phyloP scores from a whole-genome alignment of 1,284 basidiomycete genomes.

The Melampsora americana region DNA sequence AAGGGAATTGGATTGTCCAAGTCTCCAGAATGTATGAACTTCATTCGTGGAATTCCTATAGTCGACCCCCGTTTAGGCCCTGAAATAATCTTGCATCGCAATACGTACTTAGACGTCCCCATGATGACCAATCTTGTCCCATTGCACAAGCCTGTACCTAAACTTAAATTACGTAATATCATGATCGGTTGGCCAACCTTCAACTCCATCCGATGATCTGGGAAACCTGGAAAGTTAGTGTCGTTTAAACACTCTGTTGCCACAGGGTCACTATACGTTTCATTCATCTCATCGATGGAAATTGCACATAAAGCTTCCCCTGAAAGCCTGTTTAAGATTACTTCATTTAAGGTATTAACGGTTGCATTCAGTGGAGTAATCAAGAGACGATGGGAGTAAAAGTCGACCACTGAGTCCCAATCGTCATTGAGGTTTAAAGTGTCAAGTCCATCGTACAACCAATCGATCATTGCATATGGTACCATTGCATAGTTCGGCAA shows the following conservation, averaged over 20 bases:
- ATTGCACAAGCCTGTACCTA: background rate
- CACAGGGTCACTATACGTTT: background rate
- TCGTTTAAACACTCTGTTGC: constrained; percentile 6
- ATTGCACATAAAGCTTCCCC: background rate
- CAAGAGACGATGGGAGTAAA: background rate
- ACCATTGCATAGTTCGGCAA: background rate
- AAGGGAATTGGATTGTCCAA: background rate
- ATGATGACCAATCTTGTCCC: constrained; percentile 2
- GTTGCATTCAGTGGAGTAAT: background rate
- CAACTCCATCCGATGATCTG: background rate
- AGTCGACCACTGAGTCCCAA: background rate
- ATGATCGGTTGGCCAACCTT: constrained; percentile 6
- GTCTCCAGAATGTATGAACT: background rate
- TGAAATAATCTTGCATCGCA: background rate
- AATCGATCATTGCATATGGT: background rate
- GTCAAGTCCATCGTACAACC: background rate
- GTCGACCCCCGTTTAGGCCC: background rate
- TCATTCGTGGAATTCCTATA: constrained; percentile 2
- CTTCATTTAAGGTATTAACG: background rate
- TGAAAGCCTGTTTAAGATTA: background rate
- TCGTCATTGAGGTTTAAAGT: background rate
- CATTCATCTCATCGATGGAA: background rate
- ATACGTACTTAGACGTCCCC: background rate
- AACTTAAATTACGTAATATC: background rate
- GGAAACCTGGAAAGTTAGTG: background rate